phyloP scores from a whole-genome alignment of 106 monocot species.

The Gastrodia elata region DNA sequence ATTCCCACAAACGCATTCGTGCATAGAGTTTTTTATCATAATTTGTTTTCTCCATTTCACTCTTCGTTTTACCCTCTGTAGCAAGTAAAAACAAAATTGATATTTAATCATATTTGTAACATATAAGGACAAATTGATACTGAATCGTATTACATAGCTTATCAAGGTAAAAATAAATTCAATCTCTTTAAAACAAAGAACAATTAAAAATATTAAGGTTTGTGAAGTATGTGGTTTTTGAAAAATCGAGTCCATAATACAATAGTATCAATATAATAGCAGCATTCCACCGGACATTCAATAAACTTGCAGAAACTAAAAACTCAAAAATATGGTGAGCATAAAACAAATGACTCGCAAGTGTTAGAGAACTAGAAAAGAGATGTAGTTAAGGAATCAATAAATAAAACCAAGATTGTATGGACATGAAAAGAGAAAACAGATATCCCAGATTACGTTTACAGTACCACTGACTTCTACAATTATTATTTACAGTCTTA shows the following conservation, averaged over 20 bases:
- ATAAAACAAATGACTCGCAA: neutral
- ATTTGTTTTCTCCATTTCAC: constrained; percentile 9
- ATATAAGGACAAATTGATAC: neutral
- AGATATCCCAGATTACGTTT: neutral
- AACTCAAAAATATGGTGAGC: neutral
- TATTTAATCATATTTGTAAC: neutral
- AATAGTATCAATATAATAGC: neutral
- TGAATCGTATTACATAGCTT: too few relatives aligned
- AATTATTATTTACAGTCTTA: neutral
- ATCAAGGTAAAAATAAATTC: neutral
- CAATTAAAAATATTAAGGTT: neutral
- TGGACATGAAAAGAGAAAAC: neutral
- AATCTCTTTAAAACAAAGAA: neutral
- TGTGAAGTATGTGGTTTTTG: neutral
- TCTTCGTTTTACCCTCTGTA: neutral
- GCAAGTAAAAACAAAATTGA: neutral
- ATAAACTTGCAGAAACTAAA: neutral
- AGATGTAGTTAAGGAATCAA: neutral
- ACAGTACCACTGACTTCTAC: neutral
- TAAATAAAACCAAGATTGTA: neutral
- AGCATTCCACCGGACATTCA: neutral
- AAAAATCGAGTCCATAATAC: neutral
- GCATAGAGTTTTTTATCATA: constrained; percentile 36
- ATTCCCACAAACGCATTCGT: constrained; percentile 75
- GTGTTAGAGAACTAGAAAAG: neutral